Evolutionary conservation across 2,329 filamentous ascomycete species (phyloP).

Genomic region (Penicillium sp.): DNA sequence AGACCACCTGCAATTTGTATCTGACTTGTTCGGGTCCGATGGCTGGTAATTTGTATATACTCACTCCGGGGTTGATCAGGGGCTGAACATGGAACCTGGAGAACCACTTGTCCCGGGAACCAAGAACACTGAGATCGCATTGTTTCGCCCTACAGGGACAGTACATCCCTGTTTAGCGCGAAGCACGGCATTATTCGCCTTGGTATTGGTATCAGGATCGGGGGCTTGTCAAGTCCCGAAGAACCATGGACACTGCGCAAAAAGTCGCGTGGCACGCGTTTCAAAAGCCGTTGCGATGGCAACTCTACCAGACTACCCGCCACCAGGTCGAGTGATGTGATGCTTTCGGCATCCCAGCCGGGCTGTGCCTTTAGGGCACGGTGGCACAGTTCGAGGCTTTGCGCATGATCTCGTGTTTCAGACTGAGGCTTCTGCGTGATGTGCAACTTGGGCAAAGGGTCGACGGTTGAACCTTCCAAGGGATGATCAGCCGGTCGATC

Average conservation of each 20-base stretch:
- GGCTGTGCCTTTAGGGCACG: not conserved
- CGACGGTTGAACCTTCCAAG: constrained; percentile 6
- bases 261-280: constrained; percentile 1
- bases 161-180: not conserved
- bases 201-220: not conserved
- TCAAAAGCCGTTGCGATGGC: constrained; percentile 11
- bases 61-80: constrained; percentile 1
- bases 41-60: not conserved
- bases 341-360: constrained; percentile 7
- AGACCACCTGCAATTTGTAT: not conserved
- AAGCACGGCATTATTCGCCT: not conserved
- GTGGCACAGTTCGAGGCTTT: not conserved
- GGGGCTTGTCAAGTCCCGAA: not conserved
- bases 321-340: not conserved
- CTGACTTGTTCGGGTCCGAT: not conserved
- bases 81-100: constrained; percentile 4
- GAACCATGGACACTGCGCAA: too few species aligned
- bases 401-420: constrained; percentile 15
- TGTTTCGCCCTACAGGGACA: not conserved
- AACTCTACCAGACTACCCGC: constrained; percentile 4
- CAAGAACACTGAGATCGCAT: not conserved
- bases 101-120: not conserved
- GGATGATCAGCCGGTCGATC: constrained; percentile 23
- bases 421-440: constrained; percentile 10
- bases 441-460: constrained; percentile 7